Conservation (phyloP, 306 rosid species). For the Luffa acutangula region DNA sequence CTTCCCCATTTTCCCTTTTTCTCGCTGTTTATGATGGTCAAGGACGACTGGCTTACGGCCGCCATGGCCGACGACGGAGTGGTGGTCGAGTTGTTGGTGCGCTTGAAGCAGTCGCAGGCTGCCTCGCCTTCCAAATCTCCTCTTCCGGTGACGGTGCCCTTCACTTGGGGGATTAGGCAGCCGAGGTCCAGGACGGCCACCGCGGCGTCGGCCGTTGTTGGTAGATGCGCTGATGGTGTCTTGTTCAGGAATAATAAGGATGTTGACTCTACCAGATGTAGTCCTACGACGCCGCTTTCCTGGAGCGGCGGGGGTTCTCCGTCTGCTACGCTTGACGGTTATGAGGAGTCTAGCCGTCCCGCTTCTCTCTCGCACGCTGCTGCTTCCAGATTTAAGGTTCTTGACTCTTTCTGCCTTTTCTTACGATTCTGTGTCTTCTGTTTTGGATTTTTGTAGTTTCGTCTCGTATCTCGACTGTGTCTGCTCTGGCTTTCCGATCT, state of each 20-base stretch:
- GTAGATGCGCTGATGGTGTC: slow-evolving; percentile 36
- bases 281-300: slow-evolving; percentile 90
- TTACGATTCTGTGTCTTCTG: neutral
- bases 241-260: slow-evolving; percentile 22
- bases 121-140: slow-evolving; percentile 29
- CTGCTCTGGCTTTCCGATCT: neutral
- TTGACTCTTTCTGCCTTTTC: neutral
- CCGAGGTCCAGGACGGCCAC: slow-evolving; percentile 38
- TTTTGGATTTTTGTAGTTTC: neutral
- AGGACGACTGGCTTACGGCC: slow-evolving; percentile 52
- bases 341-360: slow-evolving; percentile 47
- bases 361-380: slow-evolving; percentile 16
- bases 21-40: slow-evolving; percentile 14
- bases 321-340: slow-evolving; percentile 59
- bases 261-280: slow-evolving; percentile 60
- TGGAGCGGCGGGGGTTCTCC: slow-evolving; percentile 87
- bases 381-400: slow-evolving; percentile 83
- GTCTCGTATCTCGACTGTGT: neutral
- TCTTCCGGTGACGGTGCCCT: neutral
- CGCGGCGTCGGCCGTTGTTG: neutral
- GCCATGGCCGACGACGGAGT: slow-evolving; percentile 64
- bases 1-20: slow-evolving; percentile 4
- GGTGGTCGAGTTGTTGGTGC: slow-evolving; percentile 59
- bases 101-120: slow-evolving; percentile 46
- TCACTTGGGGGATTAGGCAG: slow-evolving; percentile 51